Evolutionary conservation across 2,329 filamentous ascomycete genomes (phyloP).

Genomic region (Pleomassaria siparia): DNA sequence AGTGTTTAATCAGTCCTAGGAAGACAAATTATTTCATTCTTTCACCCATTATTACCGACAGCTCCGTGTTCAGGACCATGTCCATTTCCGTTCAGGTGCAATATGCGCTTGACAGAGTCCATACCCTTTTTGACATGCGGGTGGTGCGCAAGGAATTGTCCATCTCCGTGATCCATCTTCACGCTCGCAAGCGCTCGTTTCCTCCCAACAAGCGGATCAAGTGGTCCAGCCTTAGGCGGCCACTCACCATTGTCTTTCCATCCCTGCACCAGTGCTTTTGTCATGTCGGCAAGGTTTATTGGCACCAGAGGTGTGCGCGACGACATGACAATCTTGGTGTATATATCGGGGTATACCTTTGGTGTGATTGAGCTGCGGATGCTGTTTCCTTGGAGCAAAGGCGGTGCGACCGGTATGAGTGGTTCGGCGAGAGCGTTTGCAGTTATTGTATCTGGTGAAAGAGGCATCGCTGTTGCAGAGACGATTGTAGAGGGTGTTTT

Average conservation of each 20-base stretch:
- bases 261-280: constrained; percentile 77
- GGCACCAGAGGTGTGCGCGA: constrained; percentile 81
- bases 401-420: constrained; percentile 71
- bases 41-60: constrained; percentile 2
- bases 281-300: constrained; percentile 82
- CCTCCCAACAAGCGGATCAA: constrained; percentile 49
- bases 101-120: constrained; percentile 48
- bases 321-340: constrained; percentile 83
- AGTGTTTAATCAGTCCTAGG: neutral
- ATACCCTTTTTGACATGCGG: constrained; percentile 48
- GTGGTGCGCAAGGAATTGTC: constrained; percentile 38
- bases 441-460: constrained; percentile 16
- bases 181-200: constrained; percentile 27
- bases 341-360: constrained; percentile 76
- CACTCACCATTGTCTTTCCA: constrained; percentile 95
- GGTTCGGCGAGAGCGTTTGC: constrained; percentile 29
- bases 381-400: constrained; percentile 71
- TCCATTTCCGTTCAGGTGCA: constrained; percentile 42
- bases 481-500: neutral
- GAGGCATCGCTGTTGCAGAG: neutral
- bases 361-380: constrained; percentile 77
- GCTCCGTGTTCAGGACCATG: constrained; percentile 11
- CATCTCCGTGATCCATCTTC: constrained; percentile 22
- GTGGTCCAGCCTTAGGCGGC: constrained; percentile 66
- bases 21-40: neutral